Base-by-base conservation (phyloP, 257 asterid genomes). In the Penstemon barbatus region DNA sequence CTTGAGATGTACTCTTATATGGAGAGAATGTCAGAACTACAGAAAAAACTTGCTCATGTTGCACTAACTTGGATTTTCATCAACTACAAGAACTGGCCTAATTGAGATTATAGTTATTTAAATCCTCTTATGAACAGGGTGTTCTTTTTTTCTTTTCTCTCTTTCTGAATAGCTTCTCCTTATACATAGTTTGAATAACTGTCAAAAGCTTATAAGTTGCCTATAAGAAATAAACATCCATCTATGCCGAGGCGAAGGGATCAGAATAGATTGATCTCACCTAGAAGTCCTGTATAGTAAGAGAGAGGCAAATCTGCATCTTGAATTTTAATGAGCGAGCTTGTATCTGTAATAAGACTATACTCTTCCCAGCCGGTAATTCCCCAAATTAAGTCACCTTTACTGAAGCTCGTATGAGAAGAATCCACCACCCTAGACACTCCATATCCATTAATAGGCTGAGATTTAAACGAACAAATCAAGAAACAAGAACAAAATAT, bases 371-470 rank as follows among this genome's bases (percentile, higher is more conserved):
- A 77, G 52, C 81, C 77, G 11, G 63, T 76, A 3, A 39, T 37
- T 6, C 73, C 80, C 80, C 80, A 76, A 3, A 76, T 51, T 11
- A 80, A 43, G 9, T 74, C 85, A 25, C 79, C 82, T 58, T 64
- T 56, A 41, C 66, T 52, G 6, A 77, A 80, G 6, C 67, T 61
- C 1, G 82, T 45, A 68, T 77, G 66, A 5, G 65, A 39, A 9
- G 82, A 80, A 12, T 80, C 68, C 66, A 80, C 43, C 2, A 80
- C 79, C 38, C 65, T 62, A 5, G 77, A 73, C 7, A 80, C 82
- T 7, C 82, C 82, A 54, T 40, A 70, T 42, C 85, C 85, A 2
- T 3, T 54, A 7, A 80, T 66, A 6, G 78, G 71, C 83, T 63
- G 70, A 63, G 45, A 18, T 10, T 60, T 4, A 11, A 38, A 33